phyloP scores from a whole-genome alignment of 371 early-diverging fungal genomes.

The Phascolomyces articulosus region DNA sequence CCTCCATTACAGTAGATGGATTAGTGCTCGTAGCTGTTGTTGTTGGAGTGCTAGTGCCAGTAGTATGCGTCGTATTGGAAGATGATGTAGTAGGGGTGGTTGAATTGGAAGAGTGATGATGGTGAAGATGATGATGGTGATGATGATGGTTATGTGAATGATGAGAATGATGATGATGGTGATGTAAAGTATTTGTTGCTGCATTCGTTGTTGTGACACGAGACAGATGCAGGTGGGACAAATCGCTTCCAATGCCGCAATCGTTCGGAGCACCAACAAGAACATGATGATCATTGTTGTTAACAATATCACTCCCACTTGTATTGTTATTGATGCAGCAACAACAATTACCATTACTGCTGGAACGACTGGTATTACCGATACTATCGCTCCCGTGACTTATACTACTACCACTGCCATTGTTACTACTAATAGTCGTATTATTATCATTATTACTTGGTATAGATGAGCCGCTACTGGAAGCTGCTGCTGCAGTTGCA shows the following conservation, averaged over 20 bases:
- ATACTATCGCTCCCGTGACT: neutral
- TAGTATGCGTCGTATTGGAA: too few species aligned
- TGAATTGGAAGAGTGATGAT: constrained; percentile 5
- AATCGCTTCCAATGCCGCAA: constrained; percentile 15
- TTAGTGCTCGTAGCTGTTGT: neutral
- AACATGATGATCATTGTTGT: neutral
- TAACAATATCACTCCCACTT: neutral
- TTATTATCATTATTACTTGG: constrained; percentile 6
- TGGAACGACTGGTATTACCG: neutral
- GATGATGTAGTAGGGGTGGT: constrained; percentile 8
- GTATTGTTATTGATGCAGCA: neutral
- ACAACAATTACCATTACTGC: constrained; percentile 1
- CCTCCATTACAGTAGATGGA: constrained; percentile 10
- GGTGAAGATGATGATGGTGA: constrained; percentile 12
- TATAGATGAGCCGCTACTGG: constrained; percentile 10
- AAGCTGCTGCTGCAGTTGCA: neutral
- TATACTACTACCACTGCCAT: neutral
- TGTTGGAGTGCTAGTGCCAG: neutral
- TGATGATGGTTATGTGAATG: neutral
- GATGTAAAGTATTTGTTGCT: neutral
- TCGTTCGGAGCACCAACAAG: neutral
- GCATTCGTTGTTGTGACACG: constrained; percentile 3
- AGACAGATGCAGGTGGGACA: constrained; percentile 21
- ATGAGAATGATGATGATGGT: constrained; percentile 14
- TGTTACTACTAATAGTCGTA: constrained; percentile 8